Evolutionary conservation across 1,284 basidiomycete species (phyloP).

Genomic region (Amylostereum areolatum): DNA sequence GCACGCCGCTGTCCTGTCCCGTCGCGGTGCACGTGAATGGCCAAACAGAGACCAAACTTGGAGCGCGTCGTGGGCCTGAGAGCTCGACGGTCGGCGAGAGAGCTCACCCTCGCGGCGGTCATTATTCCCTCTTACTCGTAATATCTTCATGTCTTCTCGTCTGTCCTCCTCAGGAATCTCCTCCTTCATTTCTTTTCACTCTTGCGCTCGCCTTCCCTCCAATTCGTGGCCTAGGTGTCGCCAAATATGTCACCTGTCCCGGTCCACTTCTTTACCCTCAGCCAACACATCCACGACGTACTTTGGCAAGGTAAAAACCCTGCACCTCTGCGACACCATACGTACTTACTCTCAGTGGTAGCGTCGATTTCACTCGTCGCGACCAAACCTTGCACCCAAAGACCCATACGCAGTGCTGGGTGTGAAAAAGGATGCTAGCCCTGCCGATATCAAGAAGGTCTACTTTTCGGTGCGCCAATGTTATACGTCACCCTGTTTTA

Average conservation of each 20-base stretch:
- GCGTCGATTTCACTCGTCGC: conserved; percentile 71
- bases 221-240: not conserved
- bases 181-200: conserved; percentile 52
- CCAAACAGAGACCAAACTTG: too few relatives aligned
- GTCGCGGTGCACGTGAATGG: too few relatives aligned
- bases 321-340: too few relatives aligned
- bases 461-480: conserved; percentile 78
- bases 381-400: conserved; percentile 55
- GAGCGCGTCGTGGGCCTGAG: too few relatives aligned
- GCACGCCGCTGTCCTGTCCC: too few relatives aligned
- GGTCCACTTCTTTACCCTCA: too few relatives aligned
- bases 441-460: conserved; percentile 92
- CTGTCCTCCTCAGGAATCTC: conserved; percentile 46
- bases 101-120: too few relatives aligned
- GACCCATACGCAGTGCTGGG: conserved; percentile 92
- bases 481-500: conserved; percentile 1
- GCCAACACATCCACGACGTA: too few relatives aligned
- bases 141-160: conserved; percentile 32
- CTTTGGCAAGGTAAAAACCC: not conserved
- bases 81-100: too few relatives aligned
- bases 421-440: conserved; percentile 77
- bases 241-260: not conserved
- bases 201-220: conserved; percentile 28
- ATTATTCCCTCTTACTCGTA: not conserved
- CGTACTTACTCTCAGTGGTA: not conserved